Percentiles rank a stretch among this genome's conserved stretches.
Evolutionary conservation across 2,329 filamentous ascomycete genomes (phyloP).

Genomic region (Aspergillus uvarum): DNA sequence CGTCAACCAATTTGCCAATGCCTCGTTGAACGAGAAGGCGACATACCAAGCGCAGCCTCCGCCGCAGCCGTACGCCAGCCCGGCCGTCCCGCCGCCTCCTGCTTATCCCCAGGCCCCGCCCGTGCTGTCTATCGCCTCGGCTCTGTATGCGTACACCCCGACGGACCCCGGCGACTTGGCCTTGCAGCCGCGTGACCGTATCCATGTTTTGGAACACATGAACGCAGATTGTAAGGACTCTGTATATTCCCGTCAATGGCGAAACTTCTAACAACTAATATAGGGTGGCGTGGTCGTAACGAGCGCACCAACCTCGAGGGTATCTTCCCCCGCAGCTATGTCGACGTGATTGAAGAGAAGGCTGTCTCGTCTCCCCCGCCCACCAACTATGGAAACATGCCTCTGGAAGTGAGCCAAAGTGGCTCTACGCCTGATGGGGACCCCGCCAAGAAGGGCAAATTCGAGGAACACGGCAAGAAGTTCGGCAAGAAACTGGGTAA

Average conservation of each 20-base stretch:
- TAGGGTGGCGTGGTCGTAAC: constrained; percentile 79
- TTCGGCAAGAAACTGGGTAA: constrained; percentile 88
- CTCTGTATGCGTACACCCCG: constrained; percentile 79
- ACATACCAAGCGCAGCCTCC: constrained; percentile 30
- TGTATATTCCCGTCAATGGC: not conserved
- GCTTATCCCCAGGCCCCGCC: constrained; percentile 52
- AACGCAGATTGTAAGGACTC: constrained; percentile 73
- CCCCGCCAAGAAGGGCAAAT: not conserved
- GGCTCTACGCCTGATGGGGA: constrained; percentile 42
- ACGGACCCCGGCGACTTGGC: constrained; percentile 78
- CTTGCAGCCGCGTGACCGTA: constrained; percentile 75
- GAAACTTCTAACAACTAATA: constrained; percentile 11
- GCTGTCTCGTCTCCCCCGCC: constrained; percentile 38
- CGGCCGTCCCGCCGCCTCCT: constrained; percentile 50
- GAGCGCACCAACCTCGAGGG: constrained; percentile 78
- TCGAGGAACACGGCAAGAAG: constrained; percentile 40
- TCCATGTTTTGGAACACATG: constrained; percentile 86
- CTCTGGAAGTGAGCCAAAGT: constrained; percentile 69
- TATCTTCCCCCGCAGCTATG: constrained; percentile 94
- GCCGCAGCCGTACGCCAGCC: constrained; percentile 41
- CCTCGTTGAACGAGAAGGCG: constrained; percentile 44
- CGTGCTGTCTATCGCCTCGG: constrained; percentile 70
- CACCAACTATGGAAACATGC: constrained; percentile 59
- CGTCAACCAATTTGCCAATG: constrained; percentile 39
- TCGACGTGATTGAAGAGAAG: constrained; percentile 68